Base-by-base conservation (phyloP, 2,329 filamentous ascomycete species). In the Clarireedia hainanense region DNA sequence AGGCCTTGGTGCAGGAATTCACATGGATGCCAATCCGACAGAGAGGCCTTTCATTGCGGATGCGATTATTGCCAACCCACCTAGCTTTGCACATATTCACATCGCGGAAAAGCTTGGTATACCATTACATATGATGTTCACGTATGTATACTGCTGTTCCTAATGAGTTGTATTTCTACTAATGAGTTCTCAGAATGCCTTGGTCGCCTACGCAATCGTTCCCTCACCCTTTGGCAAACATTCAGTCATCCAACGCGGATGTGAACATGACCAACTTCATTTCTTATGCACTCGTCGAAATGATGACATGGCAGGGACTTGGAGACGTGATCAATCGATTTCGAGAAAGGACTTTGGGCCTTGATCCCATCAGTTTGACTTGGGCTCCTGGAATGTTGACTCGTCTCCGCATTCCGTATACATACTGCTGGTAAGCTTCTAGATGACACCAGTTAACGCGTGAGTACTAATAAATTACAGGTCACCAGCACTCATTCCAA, bases 301-400 rank as follows among this genome's bases (percentile, higher is more conserved):
- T 88, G 75, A 76, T 89, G 71, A 85, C 85, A 15, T 88, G 85
- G 85, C 85, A 89, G 69, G 85, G 85, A 0, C 74, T 96, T 4
- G 91, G 91, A 39, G 91, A 96, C 70, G 76, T 96, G 5, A 92
- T 96, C 67, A 96, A 97, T 67, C 80, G 84, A 10, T 96, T 96
- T 66, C 79, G 91, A 52, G 84, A 86, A 61, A 84, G 84, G 57
- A 81, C 80, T 14, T 76, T 95, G 1, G 86, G 87, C 26, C 74
- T 96, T 0, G 87, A 94, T 46, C 80, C 86, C 0, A 77, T 96
- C 43, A 90, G 87, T 58, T 75, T 89, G 6, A 84, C 95, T 49
- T 92, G 87, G 80, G 91, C 88, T 2, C 90, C 91, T 7, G 88
- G 87, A 3, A 80, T 95, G 68, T 75, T 95, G 14, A 84, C 81